Evolutionary conservation across 768 basidiomycete species (phyloP), one percentile per base, ranked within the genome.

Genomic region (Lyophyllum shimeji): DNA sequence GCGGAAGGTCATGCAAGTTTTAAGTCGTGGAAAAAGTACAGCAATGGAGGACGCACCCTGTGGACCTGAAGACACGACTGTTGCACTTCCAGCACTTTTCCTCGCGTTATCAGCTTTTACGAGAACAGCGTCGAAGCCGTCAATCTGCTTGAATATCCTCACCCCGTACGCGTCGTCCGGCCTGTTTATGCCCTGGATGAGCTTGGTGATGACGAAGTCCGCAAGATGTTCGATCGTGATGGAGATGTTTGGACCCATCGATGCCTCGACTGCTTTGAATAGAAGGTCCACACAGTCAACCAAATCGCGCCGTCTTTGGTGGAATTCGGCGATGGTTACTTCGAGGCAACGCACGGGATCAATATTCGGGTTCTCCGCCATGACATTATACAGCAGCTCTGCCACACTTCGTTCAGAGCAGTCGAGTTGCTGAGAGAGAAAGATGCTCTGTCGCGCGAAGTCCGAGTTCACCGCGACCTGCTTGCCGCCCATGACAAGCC

Each of bases 371-470:
- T 86, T 84, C 56, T 79, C 73, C 0, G 79, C 63, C 72, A 86
- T 85, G 40, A 88, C 77, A 20, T 80, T 71, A 55, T 89, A 83
- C 45, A 93, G 75, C 17, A 93, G 80, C 20, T 77, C 76, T 3
- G 93, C 90, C 49, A 86, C 73, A 69, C 90, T 85, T 62, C 86
- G 83, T 73, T 96, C 94, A 12, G 94, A 95, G 60, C 85, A 85
- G 63, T 83, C 79, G 51, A 97, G 85, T 52, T 91, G 84, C 65
- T 89, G 84, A 0, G 94, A 84, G 53, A 95, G 82, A 70, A 92
- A 90, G 53, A 90, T 69, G 53, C 80, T 83, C 68, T 91, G 91
- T 48, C 82, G 83, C 13, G 84, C 85, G 69, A 94, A 93, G 65
- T 94, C 89, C 13, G 82, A 69, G 67, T 91, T 93, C 60, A 95